Evolutionary conservation across 768 basidiomycete genomes (phyloP), one percentile per base, ranked within the genome.

Genomic region (Kondoa subrosea): DNA sequence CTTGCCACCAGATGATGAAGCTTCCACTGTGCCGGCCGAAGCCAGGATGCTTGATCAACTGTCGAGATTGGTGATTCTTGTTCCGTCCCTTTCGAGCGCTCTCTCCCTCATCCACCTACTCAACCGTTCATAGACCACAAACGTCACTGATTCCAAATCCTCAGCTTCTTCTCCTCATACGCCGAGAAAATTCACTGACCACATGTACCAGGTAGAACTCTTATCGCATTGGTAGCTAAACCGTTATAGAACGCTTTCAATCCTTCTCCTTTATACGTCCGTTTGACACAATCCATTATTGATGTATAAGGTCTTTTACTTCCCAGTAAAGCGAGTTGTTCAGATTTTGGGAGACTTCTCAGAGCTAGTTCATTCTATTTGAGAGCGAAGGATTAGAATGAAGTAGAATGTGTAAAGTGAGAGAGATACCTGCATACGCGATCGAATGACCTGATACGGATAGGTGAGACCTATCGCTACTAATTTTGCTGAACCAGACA

Each of bases 361-460:
- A 73, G 60, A 16, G 65, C 64, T 3, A 73, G 67, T 57, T 15
- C 64, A 29, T 14, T 66, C 27, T 17, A 70, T 67, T n/a, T 66
- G 12, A 64, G 1, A 63, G 34, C 27, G 32, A 57, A 21, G 40
- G 67, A 64, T 70, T 70, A 67, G 67, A 4, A 1, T 40, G n/a
- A 17, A 63, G 56, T 57, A 31, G 50, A 30, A 62, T 26, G 15
- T 26, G 12, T 25, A 64, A 59, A 17, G 31, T 56, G 26, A 27
- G 34, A n/a, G 40, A 58, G 25, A 17, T 67, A 90, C 92, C 78
- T 97, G 93, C 76, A 97, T 83, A 64, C 92, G 84, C 1, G 93
- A 91, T 66, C 93, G 84, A 56, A 99, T 81, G 57, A 99, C 95
- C 79, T 99, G 95, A 77, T 97, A 97, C 4, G 95, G 95, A 76